Conservation (phyloP, 768 basidiomycete genomes). For the Dentipellis sp. region DNA sequence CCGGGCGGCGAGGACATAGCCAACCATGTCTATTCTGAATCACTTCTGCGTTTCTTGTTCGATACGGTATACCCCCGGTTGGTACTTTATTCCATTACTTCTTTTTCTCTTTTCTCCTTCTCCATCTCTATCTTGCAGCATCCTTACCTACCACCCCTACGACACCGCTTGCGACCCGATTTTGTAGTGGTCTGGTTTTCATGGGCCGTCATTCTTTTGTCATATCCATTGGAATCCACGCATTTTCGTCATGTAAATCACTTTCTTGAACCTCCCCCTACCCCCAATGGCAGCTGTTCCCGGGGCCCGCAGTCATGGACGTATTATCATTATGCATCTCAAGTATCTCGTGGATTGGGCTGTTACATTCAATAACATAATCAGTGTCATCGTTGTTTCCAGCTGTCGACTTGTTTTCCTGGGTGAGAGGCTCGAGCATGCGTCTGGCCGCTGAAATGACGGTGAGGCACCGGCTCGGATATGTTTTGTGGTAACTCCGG, state of each 20-base stretch:
- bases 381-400: too few relatives aligned
- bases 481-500: background rate
- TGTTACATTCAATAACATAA: too few relatives aligned
- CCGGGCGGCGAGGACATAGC: slow-evolving; percentile 12
- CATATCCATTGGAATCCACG: background rate
- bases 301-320: too few relatives aligned
- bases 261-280: background rate
- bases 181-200: background rate
- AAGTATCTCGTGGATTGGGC: too few relatives aligned
- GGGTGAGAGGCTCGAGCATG: too few relatives aligned
- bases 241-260: background rate
- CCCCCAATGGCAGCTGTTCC: background rate
- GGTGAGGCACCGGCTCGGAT: background rate
- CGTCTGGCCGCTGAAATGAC: too few relatives aligned
- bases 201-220: background rate
- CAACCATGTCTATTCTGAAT: slow-evolving; percentile 1
- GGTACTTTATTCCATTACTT: background rate
- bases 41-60: background rate
- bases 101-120: background rate
- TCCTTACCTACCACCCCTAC: background rate
- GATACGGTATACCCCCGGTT: background rate
- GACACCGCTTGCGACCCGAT: background rate
- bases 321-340: too few relatives aligned
- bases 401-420: too few relatives aligned
- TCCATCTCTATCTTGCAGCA: background rate